A percentile compares a stretch with the other conserved stretches of the same genome.
phyloP scores from a whole-genome alignment of 1,139 yeast genomes.

The Geotrichum europaeum region DNA sequence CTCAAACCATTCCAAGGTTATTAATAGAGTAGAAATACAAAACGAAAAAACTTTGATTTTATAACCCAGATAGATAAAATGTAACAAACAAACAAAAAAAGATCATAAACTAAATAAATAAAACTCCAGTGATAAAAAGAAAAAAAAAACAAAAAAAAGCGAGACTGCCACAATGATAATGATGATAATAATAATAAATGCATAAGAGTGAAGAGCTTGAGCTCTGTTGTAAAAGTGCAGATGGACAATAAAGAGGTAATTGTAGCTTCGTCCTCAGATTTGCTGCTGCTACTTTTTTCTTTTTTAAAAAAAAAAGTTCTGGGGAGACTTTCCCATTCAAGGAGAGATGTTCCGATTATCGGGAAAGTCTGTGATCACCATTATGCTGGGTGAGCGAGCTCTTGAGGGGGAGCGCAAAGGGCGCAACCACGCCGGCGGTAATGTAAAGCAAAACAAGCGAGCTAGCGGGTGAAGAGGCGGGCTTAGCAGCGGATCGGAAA shows the following conservation, averaged over 20 bases:
- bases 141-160: background rate
- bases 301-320: background rate
- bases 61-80: background rate
- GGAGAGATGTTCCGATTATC: background rate
- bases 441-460: conserved; percentile 15
- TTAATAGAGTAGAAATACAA: too few species aligned
- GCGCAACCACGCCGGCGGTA: conserved; percentile 13
- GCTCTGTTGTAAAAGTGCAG: background rate
- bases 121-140: background rate
- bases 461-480: conserved; percentile 4
- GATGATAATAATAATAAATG: too few species aligned
- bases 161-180: background rate
- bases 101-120: background rate
- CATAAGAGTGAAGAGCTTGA: too few species aligned
- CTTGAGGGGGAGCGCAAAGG: conserved; percentile 15
- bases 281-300: background rate
- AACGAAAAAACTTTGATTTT: too few species aligned
- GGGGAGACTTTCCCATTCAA: background rate
- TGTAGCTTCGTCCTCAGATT: background rate
- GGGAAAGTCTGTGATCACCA: background rate
- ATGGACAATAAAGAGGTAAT: background rate
- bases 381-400: conserved; percentile 1
- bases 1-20: too few species aligned
- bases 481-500: conserved; percentile 2
- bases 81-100: background rate